phyloP scores from a whole-genome alignment of 805 yeast genomes.

The Metschnikowia arizonensis region DNA sequence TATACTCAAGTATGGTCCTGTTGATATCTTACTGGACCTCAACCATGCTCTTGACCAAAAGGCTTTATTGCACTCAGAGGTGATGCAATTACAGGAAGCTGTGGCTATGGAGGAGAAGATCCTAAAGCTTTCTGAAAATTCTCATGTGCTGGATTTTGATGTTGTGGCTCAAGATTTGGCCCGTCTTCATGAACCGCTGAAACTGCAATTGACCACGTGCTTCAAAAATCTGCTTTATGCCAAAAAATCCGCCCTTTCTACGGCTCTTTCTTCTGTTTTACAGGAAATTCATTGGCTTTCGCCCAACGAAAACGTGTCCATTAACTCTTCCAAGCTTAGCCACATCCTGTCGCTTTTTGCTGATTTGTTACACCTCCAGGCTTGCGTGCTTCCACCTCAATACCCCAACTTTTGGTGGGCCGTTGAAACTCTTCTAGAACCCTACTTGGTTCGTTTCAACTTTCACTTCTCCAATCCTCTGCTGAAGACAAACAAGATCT shows the following conservation, averaged over 20 bases:
- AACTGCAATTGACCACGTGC: conserved; percentile 1
- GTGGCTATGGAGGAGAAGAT: conserved; percentile 5
- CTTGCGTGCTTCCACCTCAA: conserved; percentile 22
- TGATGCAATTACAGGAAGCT: conserved; percentile 5
- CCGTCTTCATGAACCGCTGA: not conserved
- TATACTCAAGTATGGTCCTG: not conserved
- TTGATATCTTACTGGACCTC: not conserved
- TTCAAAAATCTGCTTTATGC: conserved; percentile 5
- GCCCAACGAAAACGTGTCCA: conserved; percentile 12
- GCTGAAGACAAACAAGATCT: conserved; percentile 56
- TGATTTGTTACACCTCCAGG: conserved; percentile 31
- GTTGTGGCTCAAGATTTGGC: conserved; percentile 7
- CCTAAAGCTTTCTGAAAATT: conserved; percentile 1
- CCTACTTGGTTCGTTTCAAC: conserved; percentile 47
- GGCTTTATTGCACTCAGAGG: not conserved
- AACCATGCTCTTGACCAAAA: not conserved
- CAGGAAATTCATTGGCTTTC: conserved; percentile 25
- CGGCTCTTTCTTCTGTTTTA: conserved; percentile 13
- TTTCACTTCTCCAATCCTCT: conserved; percentile 55
- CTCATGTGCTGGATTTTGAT: conserved; percentile 11
- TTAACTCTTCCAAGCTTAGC: conserved; percentile 13
- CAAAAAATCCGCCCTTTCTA: conserved; percentile 9
- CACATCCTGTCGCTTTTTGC: conserved; percentile 6
- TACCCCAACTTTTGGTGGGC: conserved; percentile 48
- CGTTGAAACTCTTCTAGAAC: conserved; percentile 42